Base-by-base conservation (phyloP, 2,329 filamentous ascomycete species). In the Aspergillus clavatus region DNA sequence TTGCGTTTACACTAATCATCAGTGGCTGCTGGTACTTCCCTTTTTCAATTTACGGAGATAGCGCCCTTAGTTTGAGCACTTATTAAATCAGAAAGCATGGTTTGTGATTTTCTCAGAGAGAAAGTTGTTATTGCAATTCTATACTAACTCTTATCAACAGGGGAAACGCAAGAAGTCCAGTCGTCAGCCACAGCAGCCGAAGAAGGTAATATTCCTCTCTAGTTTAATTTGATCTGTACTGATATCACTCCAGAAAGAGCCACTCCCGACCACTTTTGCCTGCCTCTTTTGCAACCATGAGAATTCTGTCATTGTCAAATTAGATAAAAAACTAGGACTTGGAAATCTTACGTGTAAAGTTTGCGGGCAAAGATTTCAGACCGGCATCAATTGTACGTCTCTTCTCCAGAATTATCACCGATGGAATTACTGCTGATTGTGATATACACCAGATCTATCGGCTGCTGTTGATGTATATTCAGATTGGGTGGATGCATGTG, bases 261-360 rank as follows among this genome's bases (percentile, higher is more conserved):
- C 71, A 21, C 66, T 75, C n/a, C 61, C 72, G 12, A 90, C 87
- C 2, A 81, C 82, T n/a, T 98, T 98, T 69, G 88, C 90, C 46
- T 98, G 93, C 66, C 83, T 98, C 37, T 98, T 98, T 73, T 98
- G 93, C 77, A 97, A 96, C 68, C 90, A 97, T 71, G 93, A 97
- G 66, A 93, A 89, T 55, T 88, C 90, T 0, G 87, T 98, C 42
- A 79, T 82, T 22, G 87, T 96, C 56, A 93, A 94, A 69, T 78
- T 98, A 40, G 89, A 98, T 66, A 95, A 95, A 77, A 97, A 97
- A 67, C 76, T 82, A 22, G 89, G 89, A 41, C 79, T 95, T 28
- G 93, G 91, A 38, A 81, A 86, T 50, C 76, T 98, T 21, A 82
- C 84, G 48, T 98, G 93, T 74, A 95, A 91, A 66, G 82, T 95